phyloP scores from a whole-genome alignment of 345 rosid species.

The Rhizophora mangle region DNA sequence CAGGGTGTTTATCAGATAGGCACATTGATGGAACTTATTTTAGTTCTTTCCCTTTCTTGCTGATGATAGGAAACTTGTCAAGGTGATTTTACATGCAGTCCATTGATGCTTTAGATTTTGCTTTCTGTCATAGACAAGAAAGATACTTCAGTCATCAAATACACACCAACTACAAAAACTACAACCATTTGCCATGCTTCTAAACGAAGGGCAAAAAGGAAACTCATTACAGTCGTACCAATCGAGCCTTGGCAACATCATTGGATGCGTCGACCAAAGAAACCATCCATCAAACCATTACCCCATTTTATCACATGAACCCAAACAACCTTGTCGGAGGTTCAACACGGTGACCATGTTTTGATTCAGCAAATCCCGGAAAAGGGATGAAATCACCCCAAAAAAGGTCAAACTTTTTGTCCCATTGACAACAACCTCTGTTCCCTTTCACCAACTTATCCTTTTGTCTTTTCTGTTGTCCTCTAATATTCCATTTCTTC shows the following conservation, averaged over 20 bases:
- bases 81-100: constrained; percentile 40
- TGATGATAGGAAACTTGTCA: constrained; percentile 87
- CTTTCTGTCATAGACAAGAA: neutral
- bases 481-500: no score
- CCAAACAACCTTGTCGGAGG: constrained; percentile 9
- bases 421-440: constrained; percentile 11
- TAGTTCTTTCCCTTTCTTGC: constrained; percentile 78
- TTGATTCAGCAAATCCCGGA: constrained; percentile 21
- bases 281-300: no score
- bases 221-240: no score
- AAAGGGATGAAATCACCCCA: neutral
- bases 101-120: neutral
- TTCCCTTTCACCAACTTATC: neutral
- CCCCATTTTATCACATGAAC: neutral
- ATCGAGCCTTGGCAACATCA: no score
- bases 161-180: no score
- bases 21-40: constrained; percentile 86
- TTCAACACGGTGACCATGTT: constrained; percentile 15
- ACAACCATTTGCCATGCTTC: no score
- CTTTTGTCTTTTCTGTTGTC: neutral
- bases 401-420: neutral
- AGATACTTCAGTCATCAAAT: no score
- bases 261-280: no score
- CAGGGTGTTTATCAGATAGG: constrained; percentile 96
- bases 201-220: no score